Base-by-base conservation (phyloP, 805 yeast genomes). In the Kuraishia molischiana region DNA sequence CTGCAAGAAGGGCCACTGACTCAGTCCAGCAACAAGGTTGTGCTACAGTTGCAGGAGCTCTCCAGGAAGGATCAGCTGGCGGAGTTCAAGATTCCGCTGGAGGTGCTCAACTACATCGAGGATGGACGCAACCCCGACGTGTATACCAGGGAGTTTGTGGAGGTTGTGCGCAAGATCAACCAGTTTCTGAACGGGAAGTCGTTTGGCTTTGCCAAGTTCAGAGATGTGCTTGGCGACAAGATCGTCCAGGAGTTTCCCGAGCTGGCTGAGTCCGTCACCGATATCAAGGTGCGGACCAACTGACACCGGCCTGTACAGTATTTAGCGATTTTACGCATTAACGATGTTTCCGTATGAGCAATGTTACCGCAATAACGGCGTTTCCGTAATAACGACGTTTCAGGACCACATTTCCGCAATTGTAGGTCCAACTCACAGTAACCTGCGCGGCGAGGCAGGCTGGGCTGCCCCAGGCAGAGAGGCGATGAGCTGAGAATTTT, bases 81-180 rank as follows among this genome's bases (percentile, higher is more conserved):
- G 20, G 51, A 61, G 6, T 59, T 72, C 3, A 60, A 78, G 1
- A 68, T 84, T 3, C 96, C 96, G 1, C 56, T 82, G 29, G 96
- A 89, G 51, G 89, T 89, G n/a, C 64, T 87, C 11, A 79, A 82
- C 44, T 92, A 92, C 52, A 85, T 92, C 29, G 97, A 92, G 53
- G 95, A 86, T 51, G 98, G 98, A 2, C 68, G 98, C 47, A 92
- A 92, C 53, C 97, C 98, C 0, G 97, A 92, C 53, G 87, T 92
- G 29, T 92, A 92, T 58, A 87, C 97, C 1, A 72, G 98, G 54
- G 98, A 92, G 61, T 92, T 92, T 60, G 85, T 90, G 13, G 98
- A 92, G 54, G 85, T 90, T 26, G 82, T 92, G n/a, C 79, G 87
- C 29, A 79, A 85, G 48, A 78, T 87, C 33, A 92, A 92, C 52